These are phyloP conservation scores for Epichloe sylvatica DNA, from an alignment of 2,329 filamentous ascomycete species.

Conservation along the genomic window DNA sequence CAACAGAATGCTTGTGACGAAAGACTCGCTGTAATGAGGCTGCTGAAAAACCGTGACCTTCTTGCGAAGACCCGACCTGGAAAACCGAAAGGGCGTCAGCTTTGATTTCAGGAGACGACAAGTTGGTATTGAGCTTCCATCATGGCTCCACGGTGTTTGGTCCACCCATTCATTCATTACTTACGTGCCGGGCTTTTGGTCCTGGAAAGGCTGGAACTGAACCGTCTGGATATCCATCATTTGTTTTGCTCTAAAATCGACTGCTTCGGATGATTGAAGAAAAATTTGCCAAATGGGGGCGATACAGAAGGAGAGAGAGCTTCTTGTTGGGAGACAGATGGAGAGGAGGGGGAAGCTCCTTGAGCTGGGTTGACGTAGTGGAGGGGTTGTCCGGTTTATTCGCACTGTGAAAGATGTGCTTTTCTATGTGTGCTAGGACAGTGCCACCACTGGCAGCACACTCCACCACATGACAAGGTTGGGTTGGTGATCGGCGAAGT, in stretches of 20 bases:
- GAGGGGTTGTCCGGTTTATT: constrained; percentile 1
- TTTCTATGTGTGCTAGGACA: not conserved
- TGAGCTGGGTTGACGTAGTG: constrained; percentile 11
- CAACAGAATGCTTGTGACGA: constrained; percentile 83
- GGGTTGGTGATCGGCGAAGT: not conserved
- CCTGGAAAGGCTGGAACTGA: constrained; percentile 70
- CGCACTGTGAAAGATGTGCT: constrained; percentile 9
- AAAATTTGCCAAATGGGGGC: no score
- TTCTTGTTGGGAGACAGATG: constrained; percentile 2
- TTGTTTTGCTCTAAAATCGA: constrained; percentile 10
- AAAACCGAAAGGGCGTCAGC: not conserved
- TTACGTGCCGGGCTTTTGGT: constrained; percentile 99
- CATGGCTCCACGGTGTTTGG: not conserved
- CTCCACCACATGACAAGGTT: not conserved
- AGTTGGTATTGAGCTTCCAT: not conserved
- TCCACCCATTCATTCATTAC: constrained; percentile 29
- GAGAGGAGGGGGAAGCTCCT: constrained; percentile 10
- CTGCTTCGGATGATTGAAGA: not conserved
- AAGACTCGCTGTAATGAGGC: constrained; percentile 88
- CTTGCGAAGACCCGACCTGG: constrained; percentile 91
- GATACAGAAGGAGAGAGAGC: not conserved
- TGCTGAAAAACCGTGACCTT: constrained; percentile 98
- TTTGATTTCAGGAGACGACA: not conserved
- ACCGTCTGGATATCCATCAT: constrained; percentile 65
- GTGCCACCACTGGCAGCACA: not conserved